Evolutionary conservation across 2,329 filamentous ascomycete species (phyloP).

Genomic region (Stachybotrys echinatus): DNA sequence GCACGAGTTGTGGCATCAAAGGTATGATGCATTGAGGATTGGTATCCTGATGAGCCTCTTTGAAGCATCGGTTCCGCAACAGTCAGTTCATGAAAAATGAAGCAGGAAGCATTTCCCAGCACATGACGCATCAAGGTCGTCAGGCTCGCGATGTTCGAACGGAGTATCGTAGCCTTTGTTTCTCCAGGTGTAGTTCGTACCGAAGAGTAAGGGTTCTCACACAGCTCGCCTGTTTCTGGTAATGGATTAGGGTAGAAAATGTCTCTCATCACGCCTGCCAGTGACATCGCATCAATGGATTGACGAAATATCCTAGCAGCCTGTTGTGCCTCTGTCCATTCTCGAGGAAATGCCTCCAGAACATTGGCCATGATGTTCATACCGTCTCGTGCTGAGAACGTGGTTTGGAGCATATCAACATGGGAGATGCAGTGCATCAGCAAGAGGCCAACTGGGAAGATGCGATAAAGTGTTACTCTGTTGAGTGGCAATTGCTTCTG

Average conservation of each 20-base stretch:
- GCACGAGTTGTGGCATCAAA: no score
- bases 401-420: slow-evolving; percentile 6
- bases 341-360: slow-evolving; percentile 30
- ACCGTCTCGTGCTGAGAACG: slow-evolving; percentile 28
- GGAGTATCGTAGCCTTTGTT: neutral
- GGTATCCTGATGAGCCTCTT: no score
- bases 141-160: neutral
- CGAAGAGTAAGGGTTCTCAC: no score
- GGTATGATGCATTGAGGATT: no score
- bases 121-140: neutral
- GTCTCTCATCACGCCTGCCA: no score
- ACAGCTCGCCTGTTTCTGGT: no score
- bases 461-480: slow-evolving; percentile 32
- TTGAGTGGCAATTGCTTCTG: slow-evolving; percentile 38
- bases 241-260: neutral
- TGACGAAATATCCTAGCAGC: slow-evolving; percentile 26
- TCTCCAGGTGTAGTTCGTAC: no score
- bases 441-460: slow-evolving; percentile 30
- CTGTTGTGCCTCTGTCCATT: slow-evolving; percentile 27
- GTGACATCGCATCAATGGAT: slow-evolving; percentile 13
- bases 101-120: neutral
- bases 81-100: neutral
- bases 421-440: slow-evolving; percentile 24
- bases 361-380: slow-evolving; percentile 25
- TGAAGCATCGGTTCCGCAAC: no score